Base-by-base conservation (phyloP, 441 rosid genomes). In the Euphorbia celastroides region DNA sequence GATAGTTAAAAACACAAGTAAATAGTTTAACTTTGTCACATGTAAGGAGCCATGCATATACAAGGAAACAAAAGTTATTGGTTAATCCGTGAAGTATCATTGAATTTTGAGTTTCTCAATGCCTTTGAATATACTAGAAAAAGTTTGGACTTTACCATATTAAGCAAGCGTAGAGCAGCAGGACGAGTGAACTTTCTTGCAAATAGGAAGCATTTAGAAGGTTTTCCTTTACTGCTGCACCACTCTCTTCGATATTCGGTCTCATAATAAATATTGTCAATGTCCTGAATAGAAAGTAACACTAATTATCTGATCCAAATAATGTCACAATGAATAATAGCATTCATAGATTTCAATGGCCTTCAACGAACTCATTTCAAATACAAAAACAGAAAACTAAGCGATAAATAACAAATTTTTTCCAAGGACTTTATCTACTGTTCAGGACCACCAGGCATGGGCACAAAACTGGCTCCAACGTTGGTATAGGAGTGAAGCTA, bases 181-280 rank as follows among this genome's bases (percentile, higher is more conserved):
- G 97, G 91, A 34, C 91, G 85, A 30, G 96, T 94, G 78, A 94
- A 94, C 78, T 94, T 94, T 81, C 99, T 83, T 2, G 97, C 97
- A 67, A 94, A 94, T 60, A 91, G 99, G 74, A 94, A 94, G 78
- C 97, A 89, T 0, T 75, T 75, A 4, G 96, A 78, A 41, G 97
- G 93, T 68, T 85, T 85, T 54, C 94, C 96, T 74, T 91, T 80
- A 86, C 86, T 86, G 67, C 77, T 88, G 82, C 99, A 94, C 99
- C 99, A 91, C 77, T 94, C 99, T 85, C 89, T 77, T 57, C 96
- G 62, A 78, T 86, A 75, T 73, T 91, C 96, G 0, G 99, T 94
- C 76, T 84, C 96, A 13, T 86, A 94, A 78, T 86, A 77, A 56
- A 94, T 89, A 67, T 91, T 89, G 80, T 89, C 92, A 16, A 89